phyloP scores from a whole-genome alignment of 139 green algal genomes.

The Chlamydomonas sp. region DNA sequence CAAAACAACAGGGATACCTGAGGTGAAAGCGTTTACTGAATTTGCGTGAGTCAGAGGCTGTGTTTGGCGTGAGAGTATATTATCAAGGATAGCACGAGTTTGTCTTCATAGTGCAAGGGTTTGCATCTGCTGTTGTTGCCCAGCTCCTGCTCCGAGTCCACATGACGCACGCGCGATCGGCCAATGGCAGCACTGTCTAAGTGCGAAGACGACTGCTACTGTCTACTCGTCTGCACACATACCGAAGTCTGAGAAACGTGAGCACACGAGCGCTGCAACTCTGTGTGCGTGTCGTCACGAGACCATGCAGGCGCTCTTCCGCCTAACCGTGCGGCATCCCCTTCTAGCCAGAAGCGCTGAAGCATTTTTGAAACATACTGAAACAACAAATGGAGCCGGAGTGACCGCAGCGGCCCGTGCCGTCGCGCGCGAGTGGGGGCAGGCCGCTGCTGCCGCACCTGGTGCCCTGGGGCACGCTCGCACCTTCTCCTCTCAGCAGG shows the following conservation, averaged over 20 bases:
- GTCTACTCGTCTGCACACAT: background rate
- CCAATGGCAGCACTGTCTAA: background rate
- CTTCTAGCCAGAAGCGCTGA: background rate
- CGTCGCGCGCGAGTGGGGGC: background rate
- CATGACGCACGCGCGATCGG: background rate
- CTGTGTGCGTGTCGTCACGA: no score
- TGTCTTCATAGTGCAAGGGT: no score
- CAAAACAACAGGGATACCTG: no score
- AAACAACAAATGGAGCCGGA: no score
- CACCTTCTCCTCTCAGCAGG: background rate
- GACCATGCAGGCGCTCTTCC: background rate
- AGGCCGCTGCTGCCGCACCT: no score
- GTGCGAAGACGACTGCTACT: background rate
- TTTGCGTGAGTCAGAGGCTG: no score
- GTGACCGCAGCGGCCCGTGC: no score
- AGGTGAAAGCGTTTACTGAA: no score
- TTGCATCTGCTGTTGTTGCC: background rate
- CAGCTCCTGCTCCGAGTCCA: background rate
- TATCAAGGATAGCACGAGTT: no score
- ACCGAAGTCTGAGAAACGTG: background rate
- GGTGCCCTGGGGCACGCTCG: background rate
- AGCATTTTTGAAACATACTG: no score
- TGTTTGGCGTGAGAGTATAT: no score
- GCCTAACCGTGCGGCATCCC: background rate
- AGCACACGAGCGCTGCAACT: background rate